Conservation (phyloP, 2,329 filamentous ascomycete species). For the Fusarium ramigenum region DNA sequence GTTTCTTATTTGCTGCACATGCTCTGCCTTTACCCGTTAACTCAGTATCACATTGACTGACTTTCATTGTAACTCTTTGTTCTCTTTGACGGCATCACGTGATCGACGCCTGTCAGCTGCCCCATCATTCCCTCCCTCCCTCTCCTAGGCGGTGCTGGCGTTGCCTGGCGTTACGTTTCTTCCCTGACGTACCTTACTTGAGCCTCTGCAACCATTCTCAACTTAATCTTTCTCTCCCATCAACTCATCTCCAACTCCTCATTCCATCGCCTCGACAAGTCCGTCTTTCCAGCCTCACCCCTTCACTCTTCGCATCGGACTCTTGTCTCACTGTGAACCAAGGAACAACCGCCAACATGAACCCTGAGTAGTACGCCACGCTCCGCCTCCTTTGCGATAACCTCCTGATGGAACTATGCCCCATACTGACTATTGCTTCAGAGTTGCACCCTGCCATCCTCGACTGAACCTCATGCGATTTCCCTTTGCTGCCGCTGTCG, state of each 20-base stretch:
- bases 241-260: conserved; percentile 43
- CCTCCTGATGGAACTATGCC: conserved; percentile 43
- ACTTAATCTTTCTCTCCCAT: conserved; percentile 40
- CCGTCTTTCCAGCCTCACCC: conserved; percentile 6
- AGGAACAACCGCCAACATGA: conserved; percentile 70
- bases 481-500: background rate
- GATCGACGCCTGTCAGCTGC: conserved; percentile 39
- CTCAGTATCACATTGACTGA: background rate
- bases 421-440: conserved; percentile 41
- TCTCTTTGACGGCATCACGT: conserved; percentile 35
- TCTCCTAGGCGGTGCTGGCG: conserved; percentile 35
- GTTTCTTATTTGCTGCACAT: background rate
- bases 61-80: conserved; percentile 14
- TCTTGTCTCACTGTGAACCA: conserved; percentile 17
- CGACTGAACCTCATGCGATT: background rate
- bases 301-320: conserved; percentile 2
- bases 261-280: conserved; percentile 30
- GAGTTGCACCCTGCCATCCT: conserved; percentile 36
- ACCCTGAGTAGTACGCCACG: conserved; percentile 86
- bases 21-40: conserved; percentile 5
- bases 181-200: conserved; percentile 51
- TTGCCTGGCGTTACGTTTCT: conserved; percentile 46
- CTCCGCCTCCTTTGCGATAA: conserved; percentile 44
- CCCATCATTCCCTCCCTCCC: conserved; percentile 32
- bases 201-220: conserved; percentile 43